phyloP scores from a whole-genome alignment of 176 grass and related monocot genomes.

The Eleusine coracana region DNA sequence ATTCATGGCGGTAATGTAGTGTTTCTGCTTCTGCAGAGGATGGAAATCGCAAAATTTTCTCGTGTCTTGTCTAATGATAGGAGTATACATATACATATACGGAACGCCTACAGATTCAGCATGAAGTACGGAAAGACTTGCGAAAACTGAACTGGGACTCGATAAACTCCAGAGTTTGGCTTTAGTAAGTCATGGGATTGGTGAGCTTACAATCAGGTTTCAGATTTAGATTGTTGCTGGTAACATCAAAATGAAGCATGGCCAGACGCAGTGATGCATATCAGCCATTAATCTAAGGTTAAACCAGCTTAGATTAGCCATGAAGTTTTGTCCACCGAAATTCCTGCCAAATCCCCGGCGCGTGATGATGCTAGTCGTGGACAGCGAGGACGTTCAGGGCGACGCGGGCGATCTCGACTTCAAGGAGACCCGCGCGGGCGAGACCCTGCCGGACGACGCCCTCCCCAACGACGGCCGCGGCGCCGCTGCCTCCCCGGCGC shows the following conservation, averaged over 20 bases:
- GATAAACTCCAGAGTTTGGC: background rate
- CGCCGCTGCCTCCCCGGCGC: slow-evolving; percentile 40
- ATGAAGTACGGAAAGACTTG: background rate
- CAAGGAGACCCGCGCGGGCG: slow-evolving; percentile 36
- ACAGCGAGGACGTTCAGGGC: slow-evolving; percentile 25
- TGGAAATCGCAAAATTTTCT: background rate
- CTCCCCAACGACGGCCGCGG: slow-evolving; percentile 37
- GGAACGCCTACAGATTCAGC: background rate
- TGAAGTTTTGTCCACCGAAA: background rate
- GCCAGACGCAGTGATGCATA: background rate
- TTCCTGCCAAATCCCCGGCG: background rate
- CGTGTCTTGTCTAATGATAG: background rate
- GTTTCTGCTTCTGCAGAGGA: background rate
- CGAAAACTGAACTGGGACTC: background rate
- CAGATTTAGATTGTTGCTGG: no score
- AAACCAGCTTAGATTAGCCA: no score
- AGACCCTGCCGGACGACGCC: slow-evolving; percentile 24
- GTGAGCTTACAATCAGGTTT: background rate
- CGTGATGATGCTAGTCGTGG: slow-evolving; percentile 26
- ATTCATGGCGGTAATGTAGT: background rate
- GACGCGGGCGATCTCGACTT: slow-evolving; percentile 40
- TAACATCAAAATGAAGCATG: background rate
- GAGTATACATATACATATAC: background rate
- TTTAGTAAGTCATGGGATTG: background rate
- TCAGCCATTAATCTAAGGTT: background rate